These are phyloP conservation scores for Pyrenochaeta sp. DNA, from an alignment of 2,329 filamentous ascomycete genomes.

Conservation along the genomic window DNA sequence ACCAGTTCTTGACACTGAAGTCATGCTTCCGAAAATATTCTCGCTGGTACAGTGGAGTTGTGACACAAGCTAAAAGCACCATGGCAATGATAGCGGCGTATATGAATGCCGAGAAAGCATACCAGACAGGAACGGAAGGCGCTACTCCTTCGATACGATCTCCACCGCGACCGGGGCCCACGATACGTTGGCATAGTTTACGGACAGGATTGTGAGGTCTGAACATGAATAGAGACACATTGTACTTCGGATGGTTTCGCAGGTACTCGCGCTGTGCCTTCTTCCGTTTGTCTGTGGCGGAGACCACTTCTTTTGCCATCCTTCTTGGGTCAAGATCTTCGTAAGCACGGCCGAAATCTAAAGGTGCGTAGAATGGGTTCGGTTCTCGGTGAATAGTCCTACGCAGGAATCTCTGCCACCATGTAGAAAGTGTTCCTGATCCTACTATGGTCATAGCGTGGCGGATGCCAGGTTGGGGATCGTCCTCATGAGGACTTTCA, in stretches of 20 bases:
- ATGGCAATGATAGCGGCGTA: slow-evolving; percentile 95
- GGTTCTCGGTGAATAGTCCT: slow-evolving; percentile 73
- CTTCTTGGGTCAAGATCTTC: slow-evolving; percentile 83
- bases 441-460: slow-evolving; percentile 56
- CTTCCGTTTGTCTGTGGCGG: slow-evolving; percentile 81
- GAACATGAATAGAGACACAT: slow-evolving; percentile 90
- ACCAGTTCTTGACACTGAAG: slow-evolving; percentile 80
- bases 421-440: slow-evolving; percentile 65
- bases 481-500: slow-evolving; percentile 32
- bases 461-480: slow-evolving; percentile 46
- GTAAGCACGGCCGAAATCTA: slow-evolving; percentile 73
- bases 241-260: slow-evolving; percentile 85
- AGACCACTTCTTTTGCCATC: slow-evolving; percentile 90
- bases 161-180: slow-evolving; percentile 86
- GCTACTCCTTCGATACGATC: slow-evolving; percentile 89
- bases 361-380: slow-evolving; percentile 92
- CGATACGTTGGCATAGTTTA: slow-evolving; percentile 83
- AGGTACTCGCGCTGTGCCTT: slow-evolving; percentile 91
- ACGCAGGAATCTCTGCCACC: slow-evolving; percentile 68
- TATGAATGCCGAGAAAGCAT: slow-evolving; percentile 89
- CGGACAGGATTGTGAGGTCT: slow-evolving; percentile 78
- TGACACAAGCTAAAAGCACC: slow-evolving; percentile 95
- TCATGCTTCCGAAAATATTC: slow-evolving; percentile 73
- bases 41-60: slow-evolving; percentile 92
- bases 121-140: slow-evolving; percentile 90